Base-by-base conservation (phyloP, 2,329 filamentous ascomycete genomes). In the Gnomoniopsis smithogilvyi region DNA sequence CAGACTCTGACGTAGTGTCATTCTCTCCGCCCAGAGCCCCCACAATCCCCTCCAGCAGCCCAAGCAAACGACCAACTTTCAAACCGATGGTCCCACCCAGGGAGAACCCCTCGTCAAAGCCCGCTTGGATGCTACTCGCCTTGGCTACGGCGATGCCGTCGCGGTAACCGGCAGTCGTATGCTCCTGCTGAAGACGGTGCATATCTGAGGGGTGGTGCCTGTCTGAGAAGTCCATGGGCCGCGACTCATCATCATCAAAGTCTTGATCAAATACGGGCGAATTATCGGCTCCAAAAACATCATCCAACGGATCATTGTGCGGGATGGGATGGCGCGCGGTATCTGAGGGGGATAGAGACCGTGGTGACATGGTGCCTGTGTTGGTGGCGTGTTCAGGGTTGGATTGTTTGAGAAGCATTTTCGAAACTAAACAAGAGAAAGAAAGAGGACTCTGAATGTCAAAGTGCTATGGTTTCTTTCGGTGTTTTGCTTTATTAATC, bases 51-150 rank as follows among this genome's bases (percentile, higher is more conserved):
- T 96, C 91, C 6, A 97, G 69, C 3, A 91, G 76, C 0, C 95
- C 95, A 3, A 96, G 72, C 14, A 96, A 75, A 64, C 85, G 86
- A 0, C 95, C 95, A 0, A 87, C 88, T 30, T 81, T 80, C 64
- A 90, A 72, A 0, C 94, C 95, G 33, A 98, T 76, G 54, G 88
- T 86, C 1, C 92, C 93, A 14, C 95, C 95, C 0, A 98, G 79
- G 15, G 86, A 80, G 71, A 92, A 98, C 0, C 94, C 94, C 64
- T 94, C 91, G 70, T 99, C 95, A 69, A 99, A 98, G 0, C 94
- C 94, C 15, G 80, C 80, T 74, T 99, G 95, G 26, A 97, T 85
- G 67, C 86, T 89, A 51, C 80, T 76, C 26, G 84, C 83, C 72
- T 98, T 98, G 34, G 89, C 90, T 3, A 78, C 78, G 0, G 88